Base-by-base conservation (phyloP, 768 basidiomycete genomes). In the Tulasnella sp. region DNA sequence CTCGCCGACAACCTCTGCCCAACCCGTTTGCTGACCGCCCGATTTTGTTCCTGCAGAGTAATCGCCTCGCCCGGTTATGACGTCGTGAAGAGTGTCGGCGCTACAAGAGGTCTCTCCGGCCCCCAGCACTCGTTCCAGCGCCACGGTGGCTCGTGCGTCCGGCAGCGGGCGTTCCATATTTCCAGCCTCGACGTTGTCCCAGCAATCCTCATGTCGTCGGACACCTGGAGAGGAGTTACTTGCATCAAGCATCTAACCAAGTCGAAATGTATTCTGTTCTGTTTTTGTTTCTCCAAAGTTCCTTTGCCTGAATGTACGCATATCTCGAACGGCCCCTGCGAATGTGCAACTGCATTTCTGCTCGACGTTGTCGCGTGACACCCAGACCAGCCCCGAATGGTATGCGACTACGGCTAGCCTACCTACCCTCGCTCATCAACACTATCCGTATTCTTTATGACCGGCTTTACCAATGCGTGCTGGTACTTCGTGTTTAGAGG, bases 61-160 rank as follows among this genome's bases (percentile, higher is more conserved):
- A 78, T 60, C 77, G 77, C 64, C 77, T 58, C 40, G 14, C 24
- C 41, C 58, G 77, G 58, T 78, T 64, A 60, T 64, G 54, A 58
- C 77, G 77, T 60, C 77, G 50, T 72, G 77, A 78, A 40, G 77
- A 31, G 48, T 76, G 76, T 64, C 58, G 74, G 46, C 18, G 22
- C 41, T 12, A 75, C 24, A 42, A 75, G 74, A 75, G 64, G 64
- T 37, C 34, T 14, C 37, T 5, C 11, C 64, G 31, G 14, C 34
- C 34, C 12, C 6, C 16, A 28, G 64, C 64, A 69, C 64, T 69
- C 64, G 64, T 37, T 69, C 64, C 11, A 69, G 64, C 64, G 64
- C 64, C 18, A 69, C 31, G 64, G 28, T 69, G 64, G 64, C 11
- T 12, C 64, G 16, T 7, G 14, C 64, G 64, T 69, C 64, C 31